Evolutionary conservation across 2,329 filamentous ascomycete genomes (phyloP).

Genomic region (Eutypa lata): DNA sequence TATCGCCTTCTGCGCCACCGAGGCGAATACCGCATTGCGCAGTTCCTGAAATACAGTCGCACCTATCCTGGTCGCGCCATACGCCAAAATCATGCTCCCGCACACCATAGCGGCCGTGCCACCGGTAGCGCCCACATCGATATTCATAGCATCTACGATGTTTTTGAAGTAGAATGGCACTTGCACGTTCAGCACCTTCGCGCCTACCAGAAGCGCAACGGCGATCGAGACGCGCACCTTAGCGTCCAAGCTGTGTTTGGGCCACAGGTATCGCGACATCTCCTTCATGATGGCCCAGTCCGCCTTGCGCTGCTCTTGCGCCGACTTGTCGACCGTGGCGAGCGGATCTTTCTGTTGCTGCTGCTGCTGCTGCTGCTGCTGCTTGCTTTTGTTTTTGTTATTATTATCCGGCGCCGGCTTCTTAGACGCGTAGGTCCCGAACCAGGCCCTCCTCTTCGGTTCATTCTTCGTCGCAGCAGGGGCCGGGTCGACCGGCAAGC

Average conservation of each 20-base stretch:
- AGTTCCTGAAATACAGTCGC: conserved; percentile 90
- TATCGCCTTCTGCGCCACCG: conserved; percentile 95
- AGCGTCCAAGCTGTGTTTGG: conserved; percentile 79
- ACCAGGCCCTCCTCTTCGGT: conserved; percentile 5
- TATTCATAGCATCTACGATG: conserved; percentile 96
- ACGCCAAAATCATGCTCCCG: conserved; percentile 89
- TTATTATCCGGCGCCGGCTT: conserved; percentile 8
- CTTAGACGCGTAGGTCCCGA: conserved; percentile 17
- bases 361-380: neutral
- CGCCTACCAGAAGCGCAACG: conserved; percentile 78
- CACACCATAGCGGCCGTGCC: conserved; percentile 86
- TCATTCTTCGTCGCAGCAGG: conserved; percentile 5
- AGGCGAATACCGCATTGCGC: conserved; percentile 94
- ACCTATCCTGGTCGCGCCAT: conserved; percentile 84
- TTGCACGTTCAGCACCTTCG: conserved; percentile 95
- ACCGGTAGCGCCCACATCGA: conserved; percentile 83
- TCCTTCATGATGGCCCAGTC: conserved; percentile 99
- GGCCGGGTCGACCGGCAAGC: conserved; percentile 2
- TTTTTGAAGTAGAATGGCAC: conserved; percentile 99
- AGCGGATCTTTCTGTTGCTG: conserved; percentile 47
- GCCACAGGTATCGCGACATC: conserved; percentile 96
- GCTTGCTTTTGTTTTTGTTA: neutral
- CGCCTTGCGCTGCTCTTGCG: conserved; percentile 87
- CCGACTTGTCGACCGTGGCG: conserved; percentile 63
- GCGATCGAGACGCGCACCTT: conserved; percentile 82